Evolutionary conservation across 306 rosid genomes (phyloP), one percentile per base, ranked within the genome.

Genomic region (Begonia masoniana): DNA sequence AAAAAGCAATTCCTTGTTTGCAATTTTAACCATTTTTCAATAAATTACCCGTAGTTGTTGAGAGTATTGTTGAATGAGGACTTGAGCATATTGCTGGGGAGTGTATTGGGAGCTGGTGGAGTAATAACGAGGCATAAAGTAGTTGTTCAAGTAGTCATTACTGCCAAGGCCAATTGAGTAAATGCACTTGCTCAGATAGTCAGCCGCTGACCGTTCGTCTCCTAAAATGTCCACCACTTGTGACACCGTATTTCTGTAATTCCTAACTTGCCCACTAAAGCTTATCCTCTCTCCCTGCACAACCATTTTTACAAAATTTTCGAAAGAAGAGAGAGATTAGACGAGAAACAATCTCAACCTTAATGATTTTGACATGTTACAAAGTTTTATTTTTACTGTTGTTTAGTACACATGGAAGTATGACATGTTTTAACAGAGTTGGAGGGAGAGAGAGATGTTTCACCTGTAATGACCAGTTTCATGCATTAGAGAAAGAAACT

Each of bases 131-230:
- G 99, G 99, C 94, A 86, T 81, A 78, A 91, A 91, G 60, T 91
- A 86, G 76, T 91, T 91, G 84, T 91, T 91, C 5, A 91, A 92
- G 68, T 91, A 91, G 67, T 91, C 99, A 42, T 91, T 91, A 76
- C 96, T 91, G 42, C 99, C 99, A 63, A 91, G 23, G 47, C 96
- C 96, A 23, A 91, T 63, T 52, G 99, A 81, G 67, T 76, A 86
- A 24, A 91, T 83, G 76, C 99, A 91, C 70, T 58, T 83, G 59
- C 82, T 67, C 2, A 91, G 57, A 65, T 91, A 78, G 54, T 63
- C 55, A 15, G 96, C 80, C 3, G 96, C 74, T 43, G 65, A 14
- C 54, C 75, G 60, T 60, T 75, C 87, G 39, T 65, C 70, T 57
- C 96, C 96, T 0, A 83, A 62, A 23, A 83, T 1, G 46, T 79